phyloP scores from a whole-genome alignment of 371 early-diverging fungal species.

The Mortierella sp. region DNA sequence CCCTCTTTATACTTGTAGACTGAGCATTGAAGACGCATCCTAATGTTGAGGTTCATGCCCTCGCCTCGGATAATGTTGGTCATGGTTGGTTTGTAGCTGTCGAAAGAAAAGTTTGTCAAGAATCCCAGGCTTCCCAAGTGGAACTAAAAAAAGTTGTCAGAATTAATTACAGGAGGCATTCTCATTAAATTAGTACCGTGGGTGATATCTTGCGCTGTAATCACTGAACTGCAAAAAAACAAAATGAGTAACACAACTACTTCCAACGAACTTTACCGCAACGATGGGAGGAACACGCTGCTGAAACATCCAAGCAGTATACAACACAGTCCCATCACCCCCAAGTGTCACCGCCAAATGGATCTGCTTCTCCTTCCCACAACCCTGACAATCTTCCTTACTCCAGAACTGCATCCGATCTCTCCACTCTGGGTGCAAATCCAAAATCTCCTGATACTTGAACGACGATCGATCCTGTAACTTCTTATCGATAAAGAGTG shows the following conservation, averaged over 20 bases:
- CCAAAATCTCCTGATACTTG: slow-evolving; percentile 56
- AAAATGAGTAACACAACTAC: too few species aligned
- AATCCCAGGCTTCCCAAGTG: slow-evolving; percentile 93
- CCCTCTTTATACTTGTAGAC: slow-evolving; percentile 67
- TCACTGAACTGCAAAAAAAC: too few species aligned
- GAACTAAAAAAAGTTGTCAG: slow-evolving; percentile 65
- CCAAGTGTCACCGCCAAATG: slow-evolving; percentile 72
- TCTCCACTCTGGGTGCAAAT: slow-evolving; percentile 51
- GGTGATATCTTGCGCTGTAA: not conserved
- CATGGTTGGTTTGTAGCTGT: slow-evolving; percentile 71
- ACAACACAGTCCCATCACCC: slow-evolving; percentile 92
- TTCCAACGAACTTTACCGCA: slow-evolving; percentile 58
- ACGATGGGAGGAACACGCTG: slow-evolving; percentile 88
- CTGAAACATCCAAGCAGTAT: slow-evolving; percentile 92
- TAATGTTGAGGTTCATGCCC: slow-evolving; percentile 85
- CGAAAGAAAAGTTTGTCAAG: slow-evolving; percentile 89
- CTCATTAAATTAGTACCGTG: not conserved
- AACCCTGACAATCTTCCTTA: slow-evolving; percentile 61
- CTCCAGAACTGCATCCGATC: slow-evolving; percentile 70
- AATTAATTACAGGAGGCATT: slow-evolving; percentile 1
- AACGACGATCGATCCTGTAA: slow-evolving; percentile 61
- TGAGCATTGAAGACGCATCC: slow-evolving; percentile 90
- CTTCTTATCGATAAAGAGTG: slow-evolving; percentile 63
- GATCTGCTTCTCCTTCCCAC: slow-evolving; percentile 51
- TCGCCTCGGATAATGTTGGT: slow-evolving; percentile 76